These are phyloP conservation scores for Tarenaya hassleriana DNA, from an alignment of 345 rosid genomes.

Conservation along the genomic window DNA sequence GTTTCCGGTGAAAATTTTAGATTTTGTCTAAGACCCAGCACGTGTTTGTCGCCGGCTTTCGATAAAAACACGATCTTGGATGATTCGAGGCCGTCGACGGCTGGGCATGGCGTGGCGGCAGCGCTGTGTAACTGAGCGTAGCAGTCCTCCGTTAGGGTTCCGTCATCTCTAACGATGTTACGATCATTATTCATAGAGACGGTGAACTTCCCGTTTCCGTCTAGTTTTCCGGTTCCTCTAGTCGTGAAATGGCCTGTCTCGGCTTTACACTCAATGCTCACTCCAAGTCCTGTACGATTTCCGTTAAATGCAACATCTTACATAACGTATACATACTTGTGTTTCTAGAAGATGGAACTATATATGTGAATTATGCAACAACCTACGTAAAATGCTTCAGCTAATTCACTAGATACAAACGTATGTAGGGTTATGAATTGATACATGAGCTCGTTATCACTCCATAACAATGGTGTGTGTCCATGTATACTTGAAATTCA, in stretches of 20 bases:
- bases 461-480: too few relatives aligned
- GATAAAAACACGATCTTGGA: slow-evolving; percentile 47
- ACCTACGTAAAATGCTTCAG: too few relatives aligned
- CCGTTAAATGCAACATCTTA: background rate
- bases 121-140: slow-evolving; percentile 81
- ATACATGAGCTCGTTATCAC: too few relatives aligned
- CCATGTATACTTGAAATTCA: too few relatives aligned
- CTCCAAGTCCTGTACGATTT: slow-evolving; percentile 51
- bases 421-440: too few relatives aligned
- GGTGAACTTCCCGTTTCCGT: slow-evolving; percentile 52
- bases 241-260: slow-evolving; percentile 48
- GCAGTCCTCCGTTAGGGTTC: slow-evolving; percentile 59
- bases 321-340: too few relatives aligned
- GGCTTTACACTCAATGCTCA: slow-evolving; percentile 62
- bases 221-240: slow-evolving; percentile 50
- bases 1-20: slow-evolving; percentile 52
- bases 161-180: slow-evolving; percentile 43
- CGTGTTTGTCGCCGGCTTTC: slow-evolving; percentile 35
- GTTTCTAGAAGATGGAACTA: too few relatives aligned
- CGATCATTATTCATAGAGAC: slow-evolving; percentile 40
- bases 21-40: slow-evolving; percentile 48
- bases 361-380: too few relatives aligned
- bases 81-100: slow-evolving; percentile 46
- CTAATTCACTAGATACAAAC: too few relatives aligned
- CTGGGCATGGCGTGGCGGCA: slow-evolving; percentile 51